These are phyloP conservation scores for Tulasnella sp. DNA, from an alignment of 768 basidiomycete species.

Conservation along the genomic window DNA sequence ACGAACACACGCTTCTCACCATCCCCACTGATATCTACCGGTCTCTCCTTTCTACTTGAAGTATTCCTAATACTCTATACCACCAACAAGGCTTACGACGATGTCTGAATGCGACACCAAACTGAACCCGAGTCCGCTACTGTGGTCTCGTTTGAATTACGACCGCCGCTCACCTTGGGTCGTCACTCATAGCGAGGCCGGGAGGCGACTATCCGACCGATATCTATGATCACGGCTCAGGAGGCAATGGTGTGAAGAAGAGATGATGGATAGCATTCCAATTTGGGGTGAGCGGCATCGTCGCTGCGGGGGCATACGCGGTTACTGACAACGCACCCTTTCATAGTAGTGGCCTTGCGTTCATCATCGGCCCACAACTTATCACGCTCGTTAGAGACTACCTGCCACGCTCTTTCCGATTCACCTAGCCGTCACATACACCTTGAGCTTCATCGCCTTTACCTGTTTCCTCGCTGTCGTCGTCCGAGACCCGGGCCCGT, in stretches of 20 bases:
- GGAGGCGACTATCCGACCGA: neutral
- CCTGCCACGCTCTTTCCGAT: slow-evolving; percentile 35
- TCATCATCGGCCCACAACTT: slow-evolving; percentile 28
- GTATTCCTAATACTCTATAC: neutral
- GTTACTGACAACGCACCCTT: neutral
- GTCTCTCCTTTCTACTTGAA: neutral
- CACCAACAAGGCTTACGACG: neutral
- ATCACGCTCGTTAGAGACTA: slow-evolving; percentile 41
- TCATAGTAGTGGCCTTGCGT: slow-evolving; percentile 3
- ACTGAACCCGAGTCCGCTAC: slow-evolving; percentile 8
- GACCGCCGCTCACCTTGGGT: neutral
- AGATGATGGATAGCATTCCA: slow-evolving; percentile 30
- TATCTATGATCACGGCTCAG: neutral
- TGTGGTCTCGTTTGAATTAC: slow-evolving; percentile 33
- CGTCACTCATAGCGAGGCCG: neutral
- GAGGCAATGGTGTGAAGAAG: neutral
- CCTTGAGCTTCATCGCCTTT: slow-evolving; percentile 68
- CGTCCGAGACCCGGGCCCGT: too few species aligned
- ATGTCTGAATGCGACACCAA: neutral
- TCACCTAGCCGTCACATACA: slow-evolving; percentile 65
- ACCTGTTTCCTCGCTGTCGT: slow-evolving; percentile 70
- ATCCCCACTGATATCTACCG: neutral
- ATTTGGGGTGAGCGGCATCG: slow-evolving; percentile 16
- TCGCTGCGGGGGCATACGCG: neutral
- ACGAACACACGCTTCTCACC: neutral